Conservation (phyloP, 2,329 filamentous ascomycete genomes). For the Aspergillus ibericus region DNA sequence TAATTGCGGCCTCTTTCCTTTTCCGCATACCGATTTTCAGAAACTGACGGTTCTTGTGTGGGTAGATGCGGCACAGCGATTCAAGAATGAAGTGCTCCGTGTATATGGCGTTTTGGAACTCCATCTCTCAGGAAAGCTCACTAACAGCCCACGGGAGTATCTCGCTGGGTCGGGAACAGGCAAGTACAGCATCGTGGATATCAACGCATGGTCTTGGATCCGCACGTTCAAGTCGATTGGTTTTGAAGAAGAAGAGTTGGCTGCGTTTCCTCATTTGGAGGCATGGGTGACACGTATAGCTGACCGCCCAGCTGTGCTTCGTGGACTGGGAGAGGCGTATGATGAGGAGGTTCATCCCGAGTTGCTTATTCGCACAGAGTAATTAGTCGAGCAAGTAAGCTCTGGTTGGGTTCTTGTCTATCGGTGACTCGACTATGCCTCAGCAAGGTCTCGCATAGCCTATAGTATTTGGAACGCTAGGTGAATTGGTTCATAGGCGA, state of each 20-base stretch:
- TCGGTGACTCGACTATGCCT: neutral
- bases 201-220: conserved; percentile 3
- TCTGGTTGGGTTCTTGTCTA: neutral
- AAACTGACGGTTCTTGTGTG: neutral
- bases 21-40: too few relatives aligned
- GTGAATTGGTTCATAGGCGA: too few relatives aligned
- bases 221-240: neutral
- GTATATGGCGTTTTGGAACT: neutral
- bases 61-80: neutral
- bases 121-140: neutral
- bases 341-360: conserved; percentile 1
- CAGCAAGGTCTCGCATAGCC: too few relatives aligned
- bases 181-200: conserved; percentile 3
- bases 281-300: conserved; percentile 2
- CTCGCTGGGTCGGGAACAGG: neutral
- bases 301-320: neutral
- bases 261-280: neutral
- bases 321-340: conserved; percentile 1
- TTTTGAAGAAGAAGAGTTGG: neutral
- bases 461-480: too few relatives aligned
- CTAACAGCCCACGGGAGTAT: neutral
- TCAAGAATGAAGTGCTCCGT: neutral
- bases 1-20: too few relatives aligned
- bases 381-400: neutral
- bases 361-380: neutral